Evolutionary conservation across 2,329 filamentous ascomycete species (phyloP).

Genomic region (Ambrosiella cleistominuta): DNA sequence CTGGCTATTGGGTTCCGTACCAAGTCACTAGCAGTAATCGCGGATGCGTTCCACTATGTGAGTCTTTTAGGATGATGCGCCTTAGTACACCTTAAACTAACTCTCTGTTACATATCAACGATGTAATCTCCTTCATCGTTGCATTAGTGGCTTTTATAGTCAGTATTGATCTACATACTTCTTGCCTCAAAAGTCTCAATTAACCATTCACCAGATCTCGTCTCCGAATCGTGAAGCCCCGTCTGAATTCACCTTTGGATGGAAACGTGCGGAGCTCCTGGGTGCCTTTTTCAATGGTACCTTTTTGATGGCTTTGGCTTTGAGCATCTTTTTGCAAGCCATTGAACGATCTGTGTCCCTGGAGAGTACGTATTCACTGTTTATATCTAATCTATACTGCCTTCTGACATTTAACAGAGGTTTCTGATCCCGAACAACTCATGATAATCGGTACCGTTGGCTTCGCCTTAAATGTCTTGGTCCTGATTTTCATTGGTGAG

Average conservation of each 20-base stretch:
- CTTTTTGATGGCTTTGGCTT: constrained; percentile 51
- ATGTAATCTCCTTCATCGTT: constrained; percentile 51
- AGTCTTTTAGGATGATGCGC: constrained; percentile 15
- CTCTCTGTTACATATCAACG: constrained; percentile 37
- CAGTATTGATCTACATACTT: constrained; percentile 14
- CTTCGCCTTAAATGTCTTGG: constrained; percentile 48
- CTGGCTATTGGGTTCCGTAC: constrained; percentile 48
- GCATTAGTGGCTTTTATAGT: constrained; percentile 48
- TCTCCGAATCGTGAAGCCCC: constrained; percentile 34
- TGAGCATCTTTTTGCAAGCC: constrained; percentile 57
- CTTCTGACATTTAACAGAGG: constrained; percentile 23
- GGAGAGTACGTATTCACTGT: constrained; percentile 26
- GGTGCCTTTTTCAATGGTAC: constrained; percentile 70
- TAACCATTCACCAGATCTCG: constrained; percentile 28
- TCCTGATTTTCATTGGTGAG: constrained; percentile 43
- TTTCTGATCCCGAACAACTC: constrained; percentile 48
- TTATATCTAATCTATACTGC: not conserved
- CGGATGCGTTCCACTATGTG: constrained; percentile 67
- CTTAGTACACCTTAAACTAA: constrained; percentile 10
- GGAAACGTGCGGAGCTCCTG: constrained; percentile 54
- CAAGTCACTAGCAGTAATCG: constrained; percentile 51
- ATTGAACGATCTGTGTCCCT: constrained; percentile 50
- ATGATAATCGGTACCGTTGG: constrained; percentile 54
- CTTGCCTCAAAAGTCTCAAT: not conserved
- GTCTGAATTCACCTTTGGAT: constrained; percentile 50